phyloP scores from a whole-genome alignment of 1,139 yeast species.

The Yamadazyma sp. region DNA sequence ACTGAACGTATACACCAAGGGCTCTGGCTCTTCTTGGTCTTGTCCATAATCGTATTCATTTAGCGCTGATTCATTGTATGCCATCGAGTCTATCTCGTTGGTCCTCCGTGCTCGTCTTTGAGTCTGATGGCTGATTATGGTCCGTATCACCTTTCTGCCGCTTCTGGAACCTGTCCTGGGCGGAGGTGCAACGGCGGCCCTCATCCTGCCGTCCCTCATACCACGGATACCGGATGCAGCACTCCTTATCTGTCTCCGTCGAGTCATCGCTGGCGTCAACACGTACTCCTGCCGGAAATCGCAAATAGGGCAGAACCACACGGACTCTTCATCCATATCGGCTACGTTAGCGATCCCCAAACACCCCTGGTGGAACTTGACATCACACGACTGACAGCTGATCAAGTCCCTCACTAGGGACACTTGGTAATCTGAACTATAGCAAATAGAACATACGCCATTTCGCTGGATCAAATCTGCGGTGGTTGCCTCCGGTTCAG shows the following conservation, averaged over 20 bases:
- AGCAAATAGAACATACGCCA: constrained; percentile 36
- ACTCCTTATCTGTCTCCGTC: not conserved
- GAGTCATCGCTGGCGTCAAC: not conserved
- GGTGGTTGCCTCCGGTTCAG: not conserved
- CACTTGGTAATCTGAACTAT: constrained; percentile 32
- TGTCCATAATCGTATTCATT: constrained; percentile 5
- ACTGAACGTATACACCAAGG: constrained; percentile 1
- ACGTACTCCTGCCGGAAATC: constrained; percentile 34
- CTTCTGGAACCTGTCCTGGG: not conserved
- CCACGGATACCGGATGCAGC: not conserved
- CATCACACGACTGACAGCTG: constrained; percentile 34
- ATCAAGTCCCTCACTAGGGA: constrained; percentile 23
- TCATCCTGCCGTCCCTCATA: too few species aligned
- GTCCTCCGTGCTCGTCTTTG: not conserved
- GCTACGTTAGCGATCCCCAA: constrained; percentile 24
- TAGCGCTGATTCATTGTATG: constrained; percentile 9
- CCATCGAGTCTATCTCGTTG: not conserved
- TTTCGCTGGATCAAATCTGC: constrained; percentile 2
- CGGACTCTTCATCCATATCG: constrained; percentile 14
- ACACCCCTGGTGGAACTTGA: constrained; percentile 37
- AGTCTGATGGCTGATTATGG: too few species aligned
- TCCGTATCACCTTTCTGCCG: too few species aligned
- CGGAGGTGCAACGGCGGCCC: too few species aligned
- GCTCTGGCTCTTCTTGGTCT: constrained; percentile 3
- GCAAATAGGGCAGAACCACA: constrained; percentile 49